A percentile compares a stretch with the other conserved stretches of the same genome.
Evolutionary conservation across 225 moss, liverwort and hornwort species (phyloP).

Genomic region (Marchantia paleacea): DNA sequence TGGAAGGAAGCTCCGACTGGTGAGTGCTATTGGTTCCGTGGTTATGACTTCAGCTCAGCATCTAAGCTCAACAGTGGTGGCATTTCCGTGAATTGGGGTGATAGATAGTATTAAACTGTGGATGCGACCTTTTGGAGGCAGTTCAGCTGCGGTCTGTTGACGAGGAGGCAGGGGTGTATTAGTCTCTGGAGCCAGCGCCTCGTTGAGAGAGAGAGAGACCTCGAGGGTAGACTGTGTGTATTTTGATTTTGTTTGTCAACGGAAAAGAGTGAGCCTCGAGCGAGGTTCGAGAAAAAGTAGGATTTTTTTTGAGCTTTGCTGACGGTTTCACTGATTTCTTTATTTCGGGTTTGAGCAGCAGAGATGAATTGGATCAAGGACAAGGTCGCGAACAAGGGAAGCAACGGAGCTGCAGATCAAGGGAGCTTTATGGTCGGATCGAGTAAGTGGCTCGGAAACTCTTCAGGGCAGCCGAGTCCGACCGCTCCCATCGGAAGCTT

Average conservation of each 20-base stretch:
- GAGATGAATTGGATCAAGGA: slow-evolving; percentile 72
- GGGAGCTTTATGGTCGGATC: slow-evolving; percentile 72
- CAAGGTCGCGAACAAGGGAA: slow-evolving; percentile 37
- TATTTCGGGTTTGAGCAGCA: not conserved
- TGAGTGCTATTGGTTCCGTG: not conserved
- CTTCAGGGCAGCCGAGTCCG: slow-evolving; percentile 21
- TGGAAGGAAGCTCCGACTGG: not conserved
- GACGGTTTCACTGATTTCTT: not conserved
- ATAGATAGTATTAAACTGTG: not conserved
- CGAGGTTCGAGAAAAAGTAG: not conserved
- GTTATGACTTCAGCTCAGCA: not conserved
- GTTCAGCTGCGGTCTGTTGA: not conserved
- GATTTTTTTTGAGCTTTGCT: no score
- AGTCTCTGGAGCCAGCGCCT: not conserved
- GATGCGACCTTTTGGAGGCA: no score
- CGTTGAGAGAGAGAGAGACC: no score
- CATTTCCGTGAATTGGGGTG: not conserved
- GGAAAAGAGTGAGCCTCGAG: not conserved
- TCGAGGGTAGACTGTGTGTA: not conserved
- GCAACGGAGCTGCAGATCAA: slow-evolving; percentile 25
- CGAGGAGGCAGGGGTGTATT: not conserved
- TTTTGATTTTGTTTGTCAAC: not conserved
- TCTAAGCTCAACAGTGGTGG: not conserved
- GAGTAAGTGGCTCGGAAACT: slow-evolving; percentile 60
- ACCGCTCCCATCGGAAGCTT: slow-evolving; percentile 33